These are phyloP conservation scores for Paraurostyla sp. DNA, from an alignment of 73 alveolate genomes.

Conservation along the genomic window DNA sequence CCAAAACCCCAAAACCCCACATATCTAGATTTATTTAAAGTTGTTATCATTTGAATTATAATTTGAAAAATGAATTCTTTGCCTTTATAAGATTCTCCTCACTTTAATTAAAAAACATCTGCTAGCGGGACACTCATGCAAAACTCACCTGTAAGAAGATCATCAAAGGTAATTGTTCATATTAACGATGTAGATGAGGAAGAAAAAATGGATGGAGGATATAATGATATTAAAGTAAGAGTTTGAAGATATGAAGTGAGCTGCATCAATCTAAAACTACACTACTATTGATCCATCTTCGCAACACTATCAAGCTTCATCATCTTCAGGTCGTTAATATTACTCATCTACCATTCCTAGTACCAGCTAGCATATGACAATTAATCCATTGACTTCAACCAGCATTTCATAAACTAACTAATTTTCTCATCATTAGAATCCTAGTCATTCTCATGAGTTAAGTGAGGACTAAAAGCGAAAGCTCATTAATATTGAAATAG, in stretches of 20 bases:
- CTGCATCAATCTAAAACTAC: constrained; percentile 3
- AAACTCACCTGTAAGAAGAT: not conserved
- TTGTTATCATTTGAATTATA: no score
- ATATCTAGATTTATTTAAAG: no score
- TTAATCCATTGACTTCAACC: not conserved
- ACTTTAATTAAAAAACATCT: not conserved
- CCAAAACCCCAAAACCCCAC: no score
- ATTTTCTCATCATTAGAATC: not conserved
- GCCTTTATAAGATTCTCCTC: not conserved
- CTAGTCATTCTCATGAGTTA: not conserved
- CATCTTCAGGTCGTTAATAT: not conserved
- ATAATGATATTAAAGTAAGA: not conserved
- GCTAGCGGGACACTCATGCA: not conserved
- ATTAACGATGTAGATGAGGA: not conserved
- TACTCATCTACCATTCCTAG: not conserved
- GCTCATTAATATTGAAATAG: not conserved
- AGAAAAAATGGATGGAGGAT: not conserved
- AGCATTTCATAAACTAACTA: not conserved
- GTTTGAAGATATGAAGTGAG: constrained; percentile 27
- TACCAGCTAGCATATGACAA: not conserved
- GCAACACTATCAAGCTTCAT: not conserved
- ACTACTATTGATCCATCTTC: constrained; percentile 5
- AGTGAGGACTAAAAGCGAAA: not conserved
- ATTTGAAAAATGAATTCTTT: not conserved
- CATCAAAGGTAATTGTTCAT: not conserved